Percentiles rank a stretch among this genome's conserved stretches.
phyloP scores from a whole-genome alignment of 768 basidiomycete genomes.

The Lactifluus pinguis region DNA sequence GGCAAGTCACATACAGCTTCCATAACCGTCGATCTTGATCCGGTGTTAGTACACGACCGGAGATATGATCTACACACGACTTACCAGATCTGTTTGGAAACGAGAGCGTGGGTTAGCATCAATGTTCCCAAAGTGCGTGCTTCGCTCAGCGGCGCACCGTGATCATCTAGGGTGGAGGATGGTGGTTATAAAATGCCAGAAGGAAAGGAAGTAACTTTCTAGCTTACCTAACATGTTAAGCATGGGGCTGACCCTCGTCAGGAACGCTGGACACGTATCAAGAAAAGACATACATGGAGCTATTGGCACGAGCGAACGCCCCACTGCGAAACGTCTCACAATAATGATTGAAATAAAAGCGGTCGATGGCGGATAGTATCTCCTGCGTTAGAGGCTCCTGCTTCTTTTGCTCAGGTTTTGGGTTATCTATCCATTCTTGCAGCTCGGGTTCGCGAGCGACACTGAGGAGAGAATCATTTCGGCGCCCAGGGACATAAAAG shows the following conservation, averaged over 20 bases:
- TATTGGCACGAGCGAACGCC: conserved; percentile 85
- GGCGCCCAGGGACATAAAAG: background rate
- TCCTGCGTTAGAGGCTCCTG: conserved; percentile 54
- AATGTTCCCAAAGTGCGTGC: background rate
- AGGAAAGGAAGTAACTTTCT: background rate
- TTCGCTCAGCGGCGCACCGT: conserved; percentile 45
- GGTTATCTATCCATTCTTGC: conserved; percentile 70
- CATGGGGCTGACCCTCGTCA: conserved; percentile 53
- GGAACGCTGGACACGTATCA: background rate
- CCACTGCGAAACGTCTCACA: conserved; percentile 79
- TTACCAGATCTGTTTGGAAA: conserved; percentile 6
- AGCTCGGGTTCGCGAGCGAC: conserved; percentile 82
- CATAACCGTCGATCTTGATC: conserved; percentile 67
- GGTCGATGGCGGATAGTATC: conserved; percentile 67
- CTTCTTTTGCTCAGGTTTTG: conserved; percentile 52
- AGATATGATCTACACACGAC: background rate
- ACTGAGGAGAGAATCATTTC: conserved; percentile 27
- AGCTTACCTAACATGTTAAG: conserved; percentile 72
- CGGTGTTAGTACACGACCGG: background rate
- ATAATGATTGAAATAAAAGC: conserved; percentile 89
- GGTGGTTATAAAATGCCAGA: background rate
- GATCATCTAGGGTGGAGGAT: conserved; percentile 49
- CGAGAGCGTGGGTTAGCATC: background rate
- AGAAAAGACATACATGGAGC: conserved; percentile 61
- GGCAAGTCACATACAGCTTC: conserved; percentile 56